phyloP scores from a whole-genome alignment of 139 green algal species.

The Coelastrella sp. region DNA sequence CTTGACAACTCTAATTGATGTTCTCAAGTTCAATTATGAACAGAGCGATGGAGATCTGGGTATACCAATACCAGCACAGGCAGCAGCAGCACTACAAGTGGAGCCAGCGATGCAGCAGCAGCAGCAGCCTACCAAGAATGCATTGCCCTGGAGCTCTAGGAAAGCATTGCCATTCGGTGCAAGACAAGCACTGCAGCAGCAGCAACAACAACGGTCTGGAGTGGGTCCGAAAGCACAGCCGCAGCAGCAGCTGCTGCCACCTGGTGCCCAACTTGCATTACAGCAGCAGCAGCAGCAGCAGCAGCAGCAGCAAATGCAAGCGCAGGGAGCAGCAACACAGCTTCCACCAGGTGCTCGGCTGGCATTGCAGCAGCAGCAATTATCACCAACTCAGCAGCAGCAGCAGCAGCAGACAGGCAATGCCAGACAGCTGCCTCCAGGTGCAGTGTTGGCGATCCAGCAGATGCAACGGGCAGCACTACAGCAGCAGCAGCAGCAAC shows the following conservation, averaged over 20 bases:
- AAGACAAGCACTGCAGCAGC: not conserved
- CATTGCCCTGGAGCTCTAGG: too few relatives aligned
- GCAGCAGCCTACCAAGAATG: too few relatives aligned
- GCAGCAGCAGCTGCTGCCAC: not conserved
- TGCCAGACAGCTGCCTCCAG: too few relatives aligned
- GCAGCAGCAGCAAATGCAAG: not conserved
- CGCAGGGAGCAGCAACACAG: constrained; percentile 4
- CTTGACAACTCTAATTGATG: not conserved
- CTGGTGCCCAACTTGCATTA: not conserved
- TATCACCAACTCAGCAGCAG: not conserved
- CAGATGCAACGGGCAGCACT: not conserved
- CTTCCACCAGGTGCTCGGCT: not conserved
- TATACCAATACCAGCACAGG: not conserved
- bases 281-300: constrained; percentile 6
- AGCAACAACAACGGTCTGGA: not conserved
- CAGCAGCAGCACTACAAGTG: not conserved
- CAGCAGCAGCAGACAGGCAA: not conserved
- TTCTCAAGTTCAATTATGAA: not conserved
- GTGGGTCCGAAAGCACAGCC: too few relatives aligned
- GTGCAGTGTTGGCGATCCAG: not conserved
- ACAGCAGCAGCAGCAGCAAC: not conserved
- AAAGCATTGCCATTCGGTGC: not conserved
- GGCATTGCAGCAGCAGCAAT: not conserved
- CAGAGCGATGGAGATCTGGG: not conserved
- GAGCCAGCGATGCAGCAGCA: not conserved